A percentile compares a stretch with the other conserved stretches of the same genome.
phyloP scores from a whole-genome alignment of 2,329 filamentous ascomycete genomes.

The Exophiala phaeomuriformis region DNA sequence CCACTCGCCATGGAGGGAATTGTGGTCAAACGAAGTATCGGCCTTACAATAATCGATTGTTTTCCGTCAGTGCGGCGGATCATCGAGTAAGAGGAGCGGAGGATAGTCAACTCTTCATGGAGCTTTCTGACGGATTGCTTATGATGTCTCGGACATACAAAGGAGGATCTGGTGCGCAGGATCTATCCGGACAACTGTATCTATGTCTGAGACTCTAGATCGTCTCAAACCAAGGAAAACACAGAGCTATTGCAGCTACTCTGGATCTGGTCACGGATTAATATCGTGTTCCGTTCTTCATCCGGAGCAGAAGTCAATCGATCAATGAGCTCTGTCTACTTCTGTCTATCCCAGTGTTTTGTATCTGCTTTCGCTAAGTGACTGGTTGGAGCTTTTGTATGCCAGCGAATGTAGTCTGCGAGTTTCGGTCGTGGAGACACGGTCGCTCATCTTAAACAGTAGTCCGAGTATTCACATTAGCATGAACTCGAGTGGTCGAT shows the following conservation, averaged over 20 bases:
- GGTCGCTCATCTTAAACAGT: no score
- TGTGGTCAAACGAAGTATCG: conserved; percentile 16
- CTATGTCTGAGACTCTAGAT: conserved; percentile 15
- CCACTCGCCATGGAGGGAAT: conserved; percentile 15
- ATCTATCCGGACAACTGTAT: conserved; percentile 7
- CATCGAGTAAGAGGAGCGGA: conserved; percentile 26
- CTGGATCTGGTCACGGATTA: neutral
- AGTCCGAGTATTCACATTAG: neutral
- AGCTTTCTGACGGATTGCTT: conserved; percentile 26
- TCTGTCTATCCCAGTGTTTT: neutral
- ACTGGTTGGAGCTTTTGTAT: neutral
- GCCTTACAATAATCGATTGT: conserved; percentile 18
- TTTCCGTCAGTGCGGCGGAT: conserved; percentile 2
- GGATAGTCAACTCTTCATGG: conserved; percentile 23
- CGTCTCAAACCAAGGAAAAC: conserved; percentile 15
- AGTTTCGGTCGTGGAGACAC: neutral
- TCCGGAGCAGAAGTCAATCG: conserved; percentile 6
- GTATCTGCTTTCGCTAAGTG: neutral
- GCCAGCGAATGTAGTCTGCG: neutral
- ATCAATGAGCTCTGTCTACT: conserved; percentile 9
- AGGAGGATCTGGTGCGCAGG: conserved; percentile 9
- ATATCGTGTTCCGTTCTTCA: conserved; percentile 1
- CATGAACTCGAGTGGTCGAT: no score
- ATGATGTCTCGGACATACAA: conserved; percentile 21
- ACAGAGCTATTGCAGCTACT: conserved; percentile 13